Evolutionary conservation across 495 filamentous ascomycete genomes (phyloP), one percentile per base, ranked within the genome.

Genomic region (Daldinia decipiens): DNA sequence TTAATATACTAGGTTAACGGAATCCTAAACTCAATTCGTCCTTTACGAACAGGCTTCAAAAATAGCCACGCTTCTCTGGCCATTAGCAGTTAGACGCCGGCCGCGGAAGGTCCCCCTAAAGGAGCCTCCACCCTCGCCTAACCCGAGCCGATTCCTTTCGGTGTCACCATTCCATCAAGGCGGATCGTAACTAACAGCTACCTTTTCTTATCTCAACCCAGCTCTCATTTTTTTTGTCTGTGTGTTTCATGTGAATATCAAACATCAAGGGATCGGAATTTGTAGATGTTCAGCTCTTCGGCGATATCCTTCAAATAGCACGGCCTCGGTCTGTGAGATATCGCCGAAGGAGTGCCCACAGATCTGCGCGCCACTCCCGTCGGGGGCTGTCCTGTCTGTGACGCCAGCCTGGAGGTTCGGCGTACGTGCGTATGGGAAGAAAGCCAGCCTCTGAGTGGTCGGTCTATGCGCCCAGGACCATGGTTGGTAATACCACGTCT

Each of bases 341-440:
- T 62, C 70, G 70, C 70, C 70, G 70, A 73, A 66, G 70, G 65
- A 72, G 68, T 53, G n/a, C 8, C 31, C 21, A 34, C 40, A 15
- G 70, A 69, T 73, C 65, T 26, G 65, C 70, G 57, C 70, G 65
- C 70, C 70, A 73, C 65, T 73, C 65, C 70, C 70, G 65, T 45
- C 58, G 60, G 70, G 50, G 61, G 45, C 50, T 60, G 62, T 72
- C 56, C 70, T 61, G 60, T 50, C 21, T 26, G 55, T 65, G 38
- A 62, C 65, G 51, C 65, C 60, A 68, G 31, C 57, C 7, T 53
- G 5, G 40, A 65, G 50, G 32, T 40, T 60, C 52, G 11, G 12
- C 43, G 43, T 65, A 62, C 55, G 51, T 62, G 36, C 51, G 56
- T 68, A 65, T 19, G 43, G 38, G 34, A 65, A 39, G 40, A 54